Evolutionary conservation across 345 rosid species (phyloP), one percentile per base, ranked within the genome.

Genomic region (Syzygium aromaticum): DNA sequence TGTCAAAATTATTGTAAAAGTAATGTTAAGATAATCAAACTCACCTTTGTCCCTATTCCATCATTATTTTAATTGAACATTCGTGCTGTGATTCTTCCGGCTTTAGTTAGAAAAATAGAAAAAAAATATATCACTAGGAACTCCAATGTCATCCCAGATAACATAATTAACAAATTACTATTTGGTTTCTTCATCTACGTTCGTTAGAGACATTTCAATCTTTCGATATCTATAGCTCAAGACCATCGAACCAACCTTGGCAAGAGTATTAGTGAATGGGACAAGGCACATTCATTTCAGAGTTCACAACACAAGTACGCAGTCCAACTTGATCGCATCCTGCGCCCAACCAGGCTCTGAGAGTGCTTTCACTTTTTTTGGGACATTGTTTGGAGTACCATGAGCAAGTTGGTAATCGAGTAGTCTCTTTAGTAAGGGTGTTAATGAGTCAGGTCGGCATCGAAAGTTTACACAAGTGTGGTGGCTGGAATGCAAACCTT

Each of bases 261-360:
- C 46, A 33, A 33, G 80, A 73, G 43, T 46, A 33, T 2, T 19
- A 4, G 23, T 11, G 9, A 73, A 73, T 73, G 9, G 80, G 49
- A 67, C 46, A 33, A 8, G 78, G 40, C 16, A 11, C 14, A 0
- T n/a, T 15, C 63, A 25, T 57, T 57, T 11, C 63, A 57, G 23
- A 25, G 64, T 25, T 57, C 64, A 33, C 0, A 13, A 8, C 7
- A 17, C 40, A 19, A 33, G 7, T 7, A 33, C 1, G 13, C 21
- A 4, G 5, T 33, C 23, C 2, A 67, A 33, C 0, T 11, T 61
- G 5, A 33, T 8, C 7, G 0, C 25, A 17, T 67, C 25, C 11
- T 0, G 0, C 8, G 8, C 5, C 1, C 46, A 5, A 9, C 30
- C 3, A 8, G 8, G 61, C 22, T 56, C 5, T 0, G 7, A 33